Base-by-base conservation (phyloP, 2,329 filamentous ascomycete genomes). In the Talaromyces sp. region DNA sequence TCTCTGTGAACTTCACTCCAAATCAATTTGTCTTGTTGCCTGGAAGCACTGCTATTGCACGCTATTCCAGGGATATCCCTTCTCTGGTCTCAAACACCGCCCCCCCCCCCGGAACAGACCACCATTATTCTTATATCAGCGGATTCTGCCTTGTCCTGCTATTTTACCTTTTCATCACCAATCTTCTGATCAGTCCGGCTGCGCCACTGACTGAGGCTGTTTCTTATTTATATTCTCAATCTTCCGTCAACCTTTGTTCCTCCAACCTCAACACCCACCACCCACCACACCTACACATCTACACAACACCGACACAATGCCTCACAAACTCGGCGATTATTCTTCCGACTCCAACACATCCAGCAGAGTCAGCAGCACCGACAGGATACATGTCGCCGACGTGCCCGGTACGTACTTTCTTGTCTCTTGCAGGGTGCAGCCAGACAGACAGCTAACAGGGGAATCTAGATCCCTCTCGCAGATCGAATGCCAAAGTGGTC, bases 401-500 rank as follows among this genome's bases (percentile, higher is more conserved):
- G 55, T 30, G 49, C 55, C 58, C 58, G 62, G 62, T 63, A 61
- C 4, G 58, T 58, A 30, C 27, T 39, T 15, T 1, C 17, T 19
- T 19, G 8, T 17, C 1, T 11, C n/a, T 32, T 22, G 42, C 42
- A 47, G 42, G 10, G 42, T 22, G n/a, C 42, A 47, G 11, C 9
- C 2, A 39, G 36, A 39, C 36, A 39, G 36, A 47, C n/a, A 62
- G 42, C 58, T 55, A 60, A 56, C 61, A 32, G 28, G 39, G 25
- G 33, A 63, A 60, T 63, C 58, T 63, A 64, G 62, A 64, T 58
- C 56, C 62, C 13, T 54, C 55, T n/a, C 62, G 62, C 57, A 55
- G 62, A 59, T 59, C 59, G 32, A 58, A 54, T 54, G 56, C 62
- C 33, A 64, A 64, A 62, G 47, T 54, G 28, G 62, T 64, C 62